Base-by-base conservation (phyloP, 2,329 filamentous ascomycete species). In the Exophiala sideris region DNA sequence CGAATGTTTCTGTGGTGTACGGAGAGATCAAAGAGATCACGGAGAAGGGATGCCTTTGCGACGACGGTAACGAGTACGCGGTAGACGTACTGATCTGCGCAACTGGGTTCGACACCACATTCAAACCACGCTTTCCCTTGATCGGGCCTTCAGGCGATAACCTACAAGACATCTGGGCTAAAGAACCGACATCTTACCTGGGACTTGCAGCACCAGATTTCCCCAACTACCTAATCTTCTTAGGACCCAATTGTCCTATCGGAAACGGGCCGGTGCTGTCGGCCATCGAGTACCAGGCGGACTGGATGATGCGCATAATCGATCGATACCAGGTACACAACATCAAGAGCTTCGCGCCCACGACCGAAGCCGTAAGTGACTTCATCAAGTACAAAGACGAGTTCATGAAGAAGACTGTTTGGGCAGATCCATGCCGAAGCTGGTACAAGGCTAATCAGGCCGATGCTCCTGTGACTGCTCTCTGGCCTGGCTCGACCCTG, bases 401-500 rank as follows among this genome's bases (percentile, higher is more conserved):
- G 48, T 76, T 70, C 71, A 71, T 77, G 61, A 76, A 75, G 61
- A 69, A 75, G 51, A 77, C 73, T 0, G 74, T 78, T 5, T 78
- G 73, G 73, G 76, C 73, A 54, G 68, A 71, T 29, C 65, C 69
- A 7, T 76, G 75, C 47, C 67, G 73, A 7, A 63, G 57, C 12
- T 76, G 74, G 72, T 64, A 68, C 50, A 66, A 66, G 61, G 71
- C 78, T 61, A 71, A 73, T 52, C 67, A 70, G 14, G 74, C 71
- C 2, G 74, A 70, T 2, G 73, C 71, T 12, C 64, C 71, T 7
- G 71, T 76, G 34, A 67, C 62, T 63, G 73, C 76, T 1, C 65
- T 80, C 1, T 80, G 73, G 71, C 77, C 78, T 0, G 79, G 78
- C 4, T 73, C 70, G 2, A 74, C 71, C 0, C 70, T 80, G 39